Evolutionary conservation across 176 grass and related monocot species (phyloP), one percentile per base, ranked within the genome.

Genomic region (Oryza glaberrima): DNA sequence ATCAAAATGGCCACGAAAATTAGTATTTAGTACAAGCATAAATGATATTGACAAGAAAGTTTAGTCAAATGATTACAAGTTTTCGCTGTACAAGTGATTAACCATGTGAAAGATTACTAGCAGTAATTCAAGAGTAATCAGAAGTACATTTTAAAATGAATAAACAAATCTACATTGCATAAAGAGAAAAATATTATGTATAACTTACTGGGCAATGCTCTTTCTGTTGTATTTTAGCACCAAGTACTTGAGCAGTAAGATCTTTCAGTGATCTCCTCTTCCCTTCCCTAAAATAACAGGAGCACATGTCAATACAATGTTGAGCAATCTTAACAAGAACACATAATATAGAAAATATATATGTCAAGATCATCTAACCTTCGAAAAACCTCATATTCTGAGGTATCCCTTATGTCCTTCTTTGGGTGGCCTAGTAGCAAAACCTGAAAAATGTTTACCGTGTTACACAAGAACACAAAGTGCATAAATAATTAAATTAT

Each of bases 361-460:
- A 76, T 81, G 73, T 38, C 45, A 52, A 63, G 17, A 80, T 70
- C 38, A 81, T 61, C 51, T 79, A 77, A 97, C 94, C 93, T 89
- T 91, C 83, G 81, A 11, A 99, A 92, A 52, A 81, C 46, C 9
- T 96, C 93, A 73, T 94, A 99, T 73, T 92, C 93, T 77, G 96
- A 94, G 35, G 96, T 95, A 85, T 99, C 96, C 47, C 93, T 89
- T 56, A 51, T 96, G 69, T 94, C 90, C 68, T 90, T 94, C 81
- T 96, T 94, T 73, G 93, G 96, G n/a, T 98, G 96, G 56, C 93
- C 85, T 73, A 98, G 86, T 76, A 98, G 81, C 77, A 98, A 78
- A 19, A 90, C 93, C 91, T 98, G 49, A 9, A 79, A 69, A 81
- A 74, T 52, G 17, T 20, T 44, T 86, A 90, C 45, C 19, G 61